phyloP scores from a whole-genome alignment of 768 basidiomycete genomes.

The Nevesoporus exiguus region DNA sequence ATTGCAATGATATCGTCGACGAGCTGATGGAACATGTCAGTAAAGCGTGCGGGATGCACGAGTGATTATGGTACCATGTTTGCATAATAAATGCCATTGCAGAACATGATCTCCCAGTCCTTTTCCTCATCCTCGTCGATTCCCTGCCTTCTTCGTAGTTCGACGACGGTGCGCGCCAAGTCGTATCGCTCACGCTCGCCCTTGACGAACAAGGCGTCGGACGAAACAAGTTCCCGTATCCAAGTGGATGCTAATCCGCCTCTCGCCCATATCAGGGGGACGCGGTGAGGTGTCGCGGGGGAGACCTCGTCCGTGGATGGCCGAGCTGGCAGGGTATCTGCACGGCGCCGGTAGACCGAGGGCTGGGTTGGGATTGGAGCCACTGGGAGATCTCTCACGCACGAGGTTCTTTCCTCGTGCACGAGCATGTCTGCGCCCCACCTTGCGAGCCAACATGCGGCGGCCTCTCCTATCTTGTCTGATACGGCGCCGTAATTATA shows the following conservation, averaged over 20 bases:
- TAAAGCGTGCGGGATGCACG: not conserved
- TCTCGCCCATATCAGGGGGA: conserved; percentile 67
- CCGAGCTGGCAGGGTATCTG: conserved; percentile 29
- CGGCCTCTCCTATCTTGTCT: conserved; percentile 89
- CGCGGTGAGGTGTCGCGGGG: conserved; percentile 12
- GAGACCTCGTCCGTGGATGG: conserved; percentile 16
- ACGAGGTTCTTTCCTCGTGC: conserved; percentile 46
- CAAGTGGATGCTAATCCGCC: conserved; percentile 72
- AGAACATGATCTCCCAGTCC: conserved; percentile 69
- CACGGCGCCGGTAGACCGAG: conserved; percentile 23
- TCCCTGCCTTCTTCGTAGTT: conserved; percentile 60
- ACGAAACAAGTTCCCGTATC: conserved; percentile 69
- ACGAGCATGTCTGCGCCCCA: conserved; percentile 82
- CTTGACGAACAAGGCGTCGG: conserved; percentile 76
- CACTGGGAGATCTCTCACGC: conserved; percentile 12
- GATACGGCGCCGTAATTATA: conserved; percentile 86
- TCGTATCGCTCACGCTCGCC: conserved; percentile 80
- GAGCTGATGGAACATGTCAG: conserved; percentile 41
- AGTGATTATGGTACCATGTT: conserved; percentile 62
- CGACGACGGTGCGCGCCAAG: conserved; percentile 70
- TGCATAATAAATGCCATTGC: conserved; percentile 74
- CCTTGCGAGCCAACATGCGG: conserved; percentile 80
- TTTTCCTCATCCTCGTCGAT: conserved; percentile 60
- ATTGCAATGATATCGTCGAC: conserved; percentile 78
- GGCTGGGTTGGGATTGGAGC: conserved; percentile 19